phyloP scores from a whole-genome alignment of 202 grass and related monocot species.

The Panicum virgatum region DNA sequence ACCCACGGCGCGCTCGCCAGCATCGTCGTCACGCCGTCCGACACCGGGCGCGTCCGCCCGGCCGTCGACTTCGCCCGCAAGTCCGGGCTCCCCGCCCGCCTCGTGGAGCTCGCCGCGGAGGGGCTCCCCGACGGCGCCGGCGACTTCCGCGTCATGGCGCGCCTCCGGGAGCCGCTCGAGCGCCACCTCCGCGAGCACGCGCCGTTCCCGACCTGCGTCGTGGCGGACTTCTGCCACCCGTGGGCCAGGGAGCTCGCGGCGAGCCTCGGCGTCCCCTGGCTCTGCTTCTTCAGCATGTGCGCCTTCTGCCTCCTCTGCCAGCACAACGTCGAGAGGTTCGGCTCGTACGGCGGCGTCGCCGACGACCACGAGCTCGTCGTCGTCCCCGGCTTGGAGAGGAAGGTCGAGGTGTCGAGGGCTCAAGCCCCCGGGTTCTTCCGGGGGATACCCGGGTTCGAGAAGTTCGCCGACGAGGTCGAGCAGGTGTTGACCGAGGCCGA shows the following conservation, averaged over 20 bases:
- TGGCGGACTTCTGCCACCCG: conserved; percentile 54
- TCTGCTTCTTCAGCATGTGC: conserved; percentile 55
- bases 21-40: conserved; percentile 48
- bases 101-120: conserved; percentile 21
- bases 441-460: not conserved
- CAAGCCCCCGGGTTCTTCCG: conserved; percentile 34
- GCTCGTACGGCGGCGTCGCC: conserved; percentile 23
- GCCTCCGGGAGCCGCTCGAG: conserved; percentile 42
- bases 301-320: conserved; percentile 44
- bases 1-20: conserved; percentile 35
- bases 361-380: conserved; percentile 29
- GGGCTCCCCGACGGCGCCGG: conserved; percentile 30
- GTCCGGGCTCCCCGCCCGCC: not conserved
- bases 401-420: conserved; percentile 31
- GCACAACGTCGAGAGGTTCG: conserved; percentile 34
- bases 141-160: conserved; percentile 26
- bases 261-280: conserved; percentile 42
- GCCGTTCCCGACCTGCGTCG: conserved; percentile 43
- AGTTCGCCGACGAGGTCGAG: conserved; percentile 23
- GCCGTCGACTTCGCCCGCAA: conserved; percentile 15
- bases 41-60: conserved; percentile 18
- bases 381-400: conserved; percentile 39
- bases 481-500: conserved; percentile 34
- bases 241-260: conserved; percentile 47
- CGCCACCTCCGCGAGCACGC: conserved; percentile 7